Base-by-base conservation (phyloP, 345 rosid genomes). In the Raphanus sativus region DNA sequence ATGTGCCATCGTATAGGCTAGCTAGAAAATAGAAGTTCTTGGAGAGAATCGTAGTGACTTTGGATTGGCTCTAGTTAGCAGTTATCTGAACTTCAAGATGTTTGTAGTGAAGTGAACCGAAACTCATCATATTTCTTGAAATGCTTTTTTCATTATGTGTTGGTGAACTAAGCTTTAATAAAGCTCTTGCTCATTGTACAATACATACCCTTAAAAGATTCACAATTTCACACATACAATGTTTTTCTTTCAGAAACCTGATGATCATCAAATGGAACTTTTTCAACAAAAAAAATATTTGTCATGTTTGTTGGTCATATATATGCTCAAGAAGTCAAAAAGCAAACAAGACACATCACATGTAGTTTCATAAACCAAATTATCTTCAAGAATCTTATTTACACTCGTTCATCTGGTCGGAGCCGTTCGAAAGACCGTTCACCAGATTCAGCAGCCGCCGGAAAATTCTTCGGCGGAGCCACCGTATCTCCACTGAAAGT, bases 351-450 rank as follows among this genome's bases (percentile, higher is more conserved):
- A 77, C 29, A 59, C 75, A 54, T 8, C 36, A 52, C 65, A 55
- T 21, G 21, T 21, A 21, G 21, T 21, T 21, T 21, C 21, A 21
- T 21, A 21, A 21, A 21, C 21, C 21, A 21, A 21, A 21, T 21
- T 21, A 21, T 21, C 0, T 28, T 21, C 4, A 70, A 40, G 29
- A 63, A 26, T 17, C 4, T 73, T 54, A 62, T 73, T 63, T 74
- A 79, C 78, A 79, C 78, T 4, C 80, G 83, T 68, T 81, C 67
- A 58, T 81, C 79, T 1, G 79, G 75, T 78, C 84, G 84, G 50
- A 84, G 80, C 24, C 83, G 62, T 17, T 86, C 90, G 8, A 82
- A 83, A 13, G 91, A 86, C 60, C 83, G 74, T 74, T 89, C 90
- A 40, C 88, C 90, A n/a, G 79, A 48, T 75, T 70, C 86, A 16